Evolutionary conservation across 148 eudicot genomes (phyloP).

Genomic region (Mesembryanthemum crystallinum): DNA sequence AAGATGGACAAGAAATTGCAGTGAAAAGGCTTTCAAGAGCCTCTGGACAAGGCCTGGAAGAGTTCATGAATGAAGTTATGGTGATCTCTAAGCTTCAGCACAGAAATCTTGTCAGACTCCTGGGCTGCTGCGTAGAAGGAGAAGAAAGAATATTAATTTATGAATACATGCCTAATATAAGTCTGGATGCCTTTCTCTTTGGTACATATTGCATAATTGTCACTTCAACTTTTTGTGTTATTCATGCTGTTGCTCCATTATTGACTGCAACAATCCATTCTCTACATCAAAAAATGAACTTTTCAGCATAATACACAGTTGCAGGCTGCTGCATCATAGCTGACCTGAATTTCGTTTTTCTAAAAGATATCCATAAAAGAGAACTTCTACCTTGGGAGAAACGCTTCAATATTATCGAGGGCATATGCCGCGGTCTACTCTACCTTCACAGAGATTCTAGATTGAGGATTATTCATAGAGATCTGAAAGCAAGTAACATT

Average conservation of each 20-base stretch:
- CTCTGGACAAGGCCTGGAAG: slow-evolving; percentile 49
- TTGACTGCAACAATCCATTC: neutral
- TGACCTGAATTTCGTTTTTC: neutral
- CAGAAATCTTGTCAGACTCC: slow-evolving; percentile 51
- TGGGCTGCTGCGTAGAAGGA: slow-evolving; percentile 49
- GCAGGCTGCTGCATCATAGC: no score
- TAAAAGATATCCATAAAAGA: slow-evolving; percentile 15
- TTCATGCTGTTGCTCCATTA: neutral
- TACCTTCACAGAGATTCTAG: slow-evolving; percentile 45
- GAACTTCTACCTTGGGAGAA: slow-evolving; percentile 31
- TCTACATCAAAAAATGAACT: no score
- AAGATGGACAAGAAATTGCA: slow-evolving; percentile 37
- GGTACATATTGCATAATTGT: slow-evolving; percentile 24
- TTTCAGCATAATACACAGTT: no score
- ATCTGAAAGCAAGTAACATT: slow-evolving; percentile 42
- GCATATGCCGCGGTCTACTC: slow-evolving; percentile 39
- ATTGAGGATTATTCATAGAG: slow-evolving; percentile 38
- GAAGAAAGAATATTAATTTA: slow-evolving; percentile 47
- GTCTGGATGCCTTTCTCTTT: slow-evolving; percentile 45
- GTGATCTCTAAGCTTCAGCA: slow-evolving; percentile 53
- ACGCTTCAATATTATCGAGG: slow-evolving; percentile 37
- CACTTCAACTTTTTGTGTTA: slow-evolving; percentile 6
- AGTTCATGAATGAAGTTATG: slow-evolving; percentile 51
- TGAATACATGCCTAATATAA: slow-evolving; percentile 47
- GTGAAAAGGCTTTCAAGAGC: slow-evolving; percentile 49